Conservation (phyloP, 108 stramenopile genomes). For the Schizochytrium sp. region DNA sequence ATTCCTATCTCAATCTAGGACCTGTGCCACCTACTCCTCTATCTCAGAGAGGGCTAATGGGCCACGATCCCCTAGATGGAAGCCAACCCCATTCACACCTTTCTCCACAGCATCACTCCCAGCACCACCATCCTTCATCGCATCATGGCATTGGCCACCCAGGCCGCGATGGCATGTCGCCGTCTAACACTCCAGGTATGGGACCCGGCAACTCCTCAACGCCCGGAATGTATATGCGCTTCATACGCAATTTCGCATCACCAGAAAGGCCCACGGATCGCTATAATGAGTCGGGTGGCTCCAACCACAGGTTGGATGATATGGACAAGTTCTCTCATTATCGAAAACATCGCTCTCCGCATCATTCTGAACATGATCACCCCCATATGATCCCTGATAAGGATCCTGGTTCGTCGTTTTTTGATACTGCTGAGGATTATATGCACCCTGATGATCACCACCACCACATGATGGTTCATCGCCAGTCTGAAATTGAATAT, state of each 20-base stretch:
- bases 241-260: neutral
- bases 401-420: neutral
- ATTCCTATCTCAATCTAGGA: neutral
- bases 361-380: neutral
- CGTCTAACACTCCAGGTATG: neutral
- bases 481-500: too few relatives aligned
- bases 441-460: neutral
- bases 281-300: neutral
- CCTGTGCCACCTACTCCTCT: slow-evolving; percentile 8
- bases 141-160: neutral
- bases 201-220: neutral
- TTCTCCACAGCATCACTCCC: too few relatives aligned
- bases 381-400: neutral
- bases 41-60: neutral
- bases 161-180: neutral
- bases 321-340: neutral
- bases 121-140: neutral
- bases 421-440: neutral
- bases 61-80: too few relatives aligned
- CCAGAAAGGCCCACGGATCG: neutral
- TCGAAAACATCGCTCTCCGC: neutral
- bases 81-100: too few relatives aligned
- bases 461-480: neutral
- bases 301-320: neutral
- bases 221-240: neutral